phyloP scores from a whole-genome alignment of 2,329 filamentous ascomycete genomes.

The Pseudogymnoascus sp. region DNA sequence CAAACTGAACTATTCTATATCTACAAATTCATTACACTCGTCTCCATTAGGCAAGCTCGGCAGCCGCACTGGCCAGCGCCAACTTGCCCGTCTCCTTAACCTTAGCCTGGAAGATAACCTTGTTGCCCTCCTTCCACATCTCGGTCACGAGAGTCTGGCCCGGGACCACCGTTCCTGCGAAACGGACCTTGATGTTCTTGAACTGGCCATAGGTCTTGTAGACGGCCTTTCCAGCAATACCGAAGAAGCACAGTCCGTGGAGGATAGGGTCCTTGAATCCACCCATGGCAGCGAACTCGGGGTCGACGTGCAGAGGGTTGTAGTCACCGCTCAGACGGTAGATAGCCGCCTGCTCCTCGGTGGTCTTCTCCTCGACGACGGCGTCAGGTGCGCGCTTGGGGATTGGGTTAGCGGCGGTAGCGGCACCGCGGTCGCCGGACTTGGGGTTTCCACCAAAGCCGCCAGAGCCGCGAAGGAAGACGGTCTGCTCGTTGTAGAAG shows the following conservation, averaged over 20 bases:
- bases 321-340: slow-evolving; percentile 92
- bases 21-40: not conserved
- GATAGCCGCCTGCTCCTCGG: slow-evolving; percentile 82
- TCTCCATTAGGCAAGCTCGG: slow-evolving; percentile 55
- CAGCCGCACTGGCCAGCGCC: slow-evolving; percentile 73
- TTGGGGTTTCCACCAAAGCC: slow-evolving; percentile 82
- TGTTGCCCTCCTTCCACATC: slow-evolving; percentile 84
- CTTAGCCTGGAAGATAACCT: slow-evolving; percentile 75
- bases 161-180: slow-evolving; percentile 76
- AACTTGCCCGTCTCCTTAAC: slow-evolving; percentile 91
- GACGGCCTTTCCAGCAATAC: slow-evolving; percentile 83
- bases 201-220: slow-evolving; percentile 74
- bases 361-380: slow-evolving; percentile 78
- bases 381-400: slow-evolving; percentile 71
- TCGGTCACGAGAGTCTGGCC: slow-evolving; percentile 87
- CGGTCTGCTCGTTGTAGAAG: slow-evolving; percentile 94
- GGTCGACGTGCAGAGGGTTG: slow-evolving; percentile 95
- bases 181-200: slow-evolving; percentile 89
- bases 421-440: slow-evolving; percentile 66
- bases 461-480: slow-evolving; percentile 85
- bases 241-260: slow-evolving; percentile 94
- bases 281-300: slow-evolving; percentile 85
- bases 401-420: slow-evolving; percentile 70
- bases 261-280: slow-evolving; percentile 93
- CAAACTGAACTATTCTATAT: not conserved